Base-by-base conservation (phyloP, 345 rosid species). In the Rhodamnia rubescens region DNA sequence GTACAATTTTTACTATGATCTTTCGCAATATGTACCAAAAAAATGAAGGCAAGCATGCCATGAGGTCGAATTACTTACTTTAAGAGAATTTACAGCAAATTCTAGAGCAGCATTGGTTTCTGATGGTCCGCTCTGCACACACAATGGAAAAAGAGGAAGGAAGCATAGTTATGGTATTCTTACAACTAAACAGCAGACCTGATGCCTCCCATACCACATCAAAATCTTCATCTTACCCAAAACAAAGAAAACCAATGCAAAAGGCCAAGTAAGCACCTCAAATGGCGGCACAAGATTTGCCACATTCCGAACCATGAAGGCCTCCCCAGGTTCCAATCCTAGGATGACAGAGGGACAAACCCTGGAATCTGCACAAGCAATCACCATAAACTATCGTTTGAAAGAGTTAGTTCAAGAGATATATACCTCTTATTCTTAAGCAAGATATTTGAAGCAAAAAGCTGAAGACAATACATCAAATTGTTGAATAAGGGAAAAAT, bases 271-370 rank as follows among this genome's bases (percentile, higher is more conserved):
- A 84, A 55, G 61, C 89, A 97, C 99, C 98, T 97, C 98, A 87
- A 85, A 93, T 14, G 94, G 82, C 32, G 99, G 99, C 85, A 97
- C 98, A 91, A 97, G 84, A 88, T 97, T 97, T 10, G 98, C 99
- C 82, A 97, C 93, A 90, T 96, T 97, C 21, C 98, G 98, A 80
- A 97, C 93, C 21, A 89, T 91, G 91, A 97, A 97, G 85, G 99
- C 98, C 89, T 95, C 99, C 86, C 99, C 99, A 15, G 99, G 99
- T 91, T 94, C 95, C 88, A 97, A 95, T 88, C 99, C 99, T 64
- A 97, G 87, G 85, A 95, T 85, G 81, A 86, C 92, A 53, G 99
- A 95, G 85, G 99, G 99, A 87, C 99, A 97, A 83, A 97, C 98
- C 90, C 98, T 93, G 75, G 99, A 97, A 90, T 97, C 99, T 64